Base-by-base conservation (phyloP, 805 yeast genomes). In the Wickerhamomyces alni region DNA sequence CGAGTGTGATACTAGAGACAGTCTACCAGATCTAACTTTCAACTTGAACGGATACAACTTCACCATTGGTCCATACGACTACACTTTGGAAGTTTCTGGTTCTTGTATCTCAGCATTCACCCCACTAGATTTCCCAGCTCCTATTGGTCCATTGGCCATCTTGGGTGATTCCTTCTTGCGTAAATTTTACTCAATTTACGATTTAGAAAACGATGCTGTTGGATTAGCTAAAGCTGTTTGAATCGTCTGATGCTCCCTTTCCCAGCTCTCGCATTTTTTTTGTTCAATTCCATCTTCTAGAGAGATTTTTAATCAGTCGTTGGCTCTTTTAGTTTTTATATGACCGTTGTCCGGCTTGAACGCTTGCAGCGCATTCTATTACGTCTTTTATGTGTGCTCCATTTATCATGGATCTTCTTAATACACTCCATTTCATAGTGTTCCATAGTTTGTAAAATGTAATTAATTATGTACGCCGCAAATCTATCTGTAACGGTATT, bases 161-260 rank as follows among this genome's bases (percentile, higher is more conserved):
- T 70, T 93, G 52, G 99, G 99, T 61, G 99, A 93, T 61, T 91
- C 98, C 13, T 93, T 93, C 82, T 77, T 93, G 68, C 87, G 99
- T 73, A 84, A 74, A 61, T 91, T 80, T 73, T 93, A 93, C 75
- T 87, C 97, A 18, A 76, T 93, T 51, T 93, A 93, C 67, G 98
- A 93, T 63, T 63, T 91, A 57, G 87, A 86, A 58, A 78, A 80
- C 64, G 72, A 91, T 62, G 94, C 96, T 37, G 97, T 93, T 57
- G 98, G 98, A 55, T 80, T 93, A 63, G 99, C 98, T 37, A 66
- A 70, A 47, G 82, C 96, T 42, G 69, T 69, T 41, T 80, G 67
- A 64, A 13, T 19, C 13, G 29, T 17, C 30, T n/a, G n/a, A n/a
- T n/a, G n/a, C n/a, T n/a, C n/a, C n/a, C n/a, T n/a, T n/a, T n/a